Conservation (phyloP, 176 grass and related monocot species). For the Pontederia paniculata region DNA sequence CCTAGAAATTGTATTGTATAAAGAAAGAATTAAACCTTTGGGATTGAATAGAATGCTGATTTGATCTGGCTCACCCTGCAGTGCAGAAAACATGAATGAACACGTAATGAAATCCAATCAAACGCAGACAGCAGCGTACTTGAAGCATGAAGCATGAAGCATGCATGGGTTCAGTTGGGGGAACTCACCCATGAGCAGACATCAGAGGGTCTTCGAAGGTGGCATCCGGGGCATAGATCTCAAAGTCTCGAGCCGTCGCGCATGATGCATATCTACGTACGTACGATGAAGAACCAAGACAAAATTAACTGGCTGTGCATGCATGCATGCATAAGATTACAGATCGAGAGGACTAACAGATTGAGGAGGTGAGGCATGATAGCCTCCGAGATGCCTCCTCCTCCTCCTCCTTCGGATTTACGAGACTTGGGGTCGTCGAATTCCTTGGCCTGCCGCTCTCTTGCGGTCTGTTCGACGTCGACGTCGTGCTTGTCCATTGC, state of each 20-base stretch:
- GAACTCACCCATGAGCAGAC: conserved; percentile 28
- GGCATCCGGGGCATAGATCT: conserved; percentile 21
- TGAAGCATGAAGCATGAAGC: too few species aligned
- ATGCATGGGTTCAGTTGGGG: background rate
- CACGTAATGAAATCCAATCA: background rate
- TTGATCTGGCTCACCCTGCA: conserved; percentile 9
- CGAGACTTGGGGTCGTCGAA: background rate
- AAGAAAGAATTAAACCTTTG: background rate
- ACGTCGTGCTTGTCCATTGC: too few species aligned
- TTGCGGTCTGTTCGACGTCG: too few species aligned
- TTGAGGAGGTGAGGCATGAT: conserved; percentile 37
- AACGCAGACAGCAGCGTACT: background rate
- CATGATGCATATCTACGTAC: conserved; percentile 20
- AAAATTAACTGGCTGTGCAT: too few species aligned
- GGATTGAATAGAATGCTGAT: background rate
- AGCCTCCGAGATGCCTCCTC: conserved; percentile 18
- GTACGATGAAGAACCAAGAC: background rate
- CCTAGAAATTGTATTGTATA: too few species aligned
- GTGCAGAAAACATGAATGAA: background rate
- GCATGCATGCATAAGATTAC: background rate
- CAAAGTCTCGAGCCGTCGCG: conserved; percentile 29
- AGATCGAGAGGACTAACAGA: conserved; percentile 7
- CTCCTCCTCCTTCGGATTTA: background rate
- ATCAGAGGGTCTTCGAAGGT: conserved; percentile 38
- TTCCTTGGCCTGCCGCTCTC: conserved; percentile 4